Evolutionary conservation across 2,329 filamentous ascomycete species (phyloP), one percentile per base, ranked within the genome.

Genomic region (Penicillium italicum): DNA sequence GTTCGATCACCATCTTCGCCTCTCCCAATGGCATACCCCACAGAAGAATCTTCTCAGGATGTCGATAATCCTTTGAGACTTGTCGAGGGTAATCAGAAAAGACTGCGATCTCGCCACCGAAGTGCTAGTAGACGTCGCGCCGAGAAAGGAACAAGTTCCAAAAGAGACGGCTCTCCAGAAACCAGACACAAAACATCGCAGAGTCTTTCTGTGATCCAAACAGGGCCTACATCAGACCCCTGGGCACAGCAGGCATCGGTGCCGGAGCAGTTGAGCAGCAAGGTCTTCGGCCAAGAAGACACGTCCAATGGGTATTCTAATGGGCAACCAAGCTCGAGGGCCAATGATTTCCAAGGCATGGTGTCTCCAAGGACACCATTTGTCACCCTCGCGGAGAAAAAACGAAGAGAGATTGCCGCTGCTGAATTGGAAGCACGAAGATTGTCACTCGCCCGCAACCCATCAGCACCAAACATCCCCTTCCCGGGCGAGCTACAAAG

Each of bases 341-440:
- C 53, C n/a, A 62, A 68, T 31, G 64, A 71, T 6, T 51, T 59
- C 42, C 65, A 63, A 9, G 66, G 67, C 8, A 33, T 59, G 9
- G 59, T 61, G 7, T 65, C 60, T 12, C 61, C 62, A 24, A 66
- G 59, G 10, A 54, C 64, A 12, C 64, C 62, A 16, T 58, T 66
- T 3, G 55, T 65, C 28, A 66, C 61, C 81, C 64, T 85, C 79
- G 80, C 84, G 33, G 85, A 89, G 57, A 78, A 83, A 44, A 82
- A 84, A 45, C 88, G 87, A 74, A 90, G 87, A 73, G 88, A 91
- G 62, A 79, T 85, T 46, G 89, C 89, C 10, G 91, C 91, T 8
- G 86, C 88, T 45, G 92, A 97, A 72, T 82, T 97, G 0, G 92
- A 97, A 72, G 90, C 94, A 66, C 85, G 93, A 28, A 86, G 93